Evolutionary conservation across 208 protist genomes (phyloP), one percentile per base, ranked within the genome.

Genomic region (Leishmania gerbilli): DNA sequence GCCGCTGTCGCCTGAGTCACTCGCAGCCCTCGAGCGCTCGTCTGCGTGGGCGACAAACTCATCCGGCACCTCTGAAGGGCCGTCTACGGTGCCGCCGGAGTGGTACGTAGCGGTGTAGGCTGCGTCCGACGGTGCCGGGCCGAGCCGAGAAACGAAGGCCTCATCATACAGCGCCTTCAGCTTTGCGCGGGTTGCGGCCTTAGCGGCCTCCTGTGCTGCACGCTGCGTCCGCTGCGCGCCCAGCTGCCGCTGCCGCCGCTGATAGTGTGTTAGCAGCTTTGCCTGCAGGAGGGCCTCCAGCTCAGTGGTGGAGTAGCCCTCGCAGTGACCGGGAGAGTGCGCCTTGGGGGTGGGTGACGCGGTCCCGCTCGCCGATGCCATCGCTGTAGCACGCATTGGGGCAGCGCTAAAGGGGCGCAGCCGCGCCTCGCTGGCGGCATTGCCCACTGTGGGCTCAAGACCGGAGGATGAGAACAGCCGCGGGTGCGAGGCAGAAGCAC

Each of bases 91-190:
- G 75, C 42, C 71, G 58, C 58, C 19, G 58, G 58, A 64, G 69
- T 86, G 75, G 67, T 79, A 78, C 17, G 49, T 72, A 53, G 67
- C 82, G 13, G 53, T 58, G 45, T 21, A 19, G 45, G 58, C 56
- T 9, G 74, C 34, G 56, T 64, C 72, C 13, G 80, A 76, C 24
- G 65, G 53, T 17, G 47, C 56, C 3, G 72, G 79, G n/a, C 49
- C 69, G 1, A 85, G 78, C 7, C 55, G 53, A 40, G 77, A 74
- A 8, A 51, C 51, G 64, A 86, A 91, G 19, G 81, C 79, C 15
- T 87, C 71, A 3, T 83, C 82, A 79, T 92, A 96, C 31, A 96
- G 7, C 17, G 84, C 87, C 47, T 86, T 86, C 19, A 96, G 80
- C 79, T 90, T 87, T 74, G 76, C 82, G 9, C 79, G 84, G 40